Base-by-base conservation (phyloP, 768 basidiomycete genomes). In the Butyriboletus loyo region DNA sequence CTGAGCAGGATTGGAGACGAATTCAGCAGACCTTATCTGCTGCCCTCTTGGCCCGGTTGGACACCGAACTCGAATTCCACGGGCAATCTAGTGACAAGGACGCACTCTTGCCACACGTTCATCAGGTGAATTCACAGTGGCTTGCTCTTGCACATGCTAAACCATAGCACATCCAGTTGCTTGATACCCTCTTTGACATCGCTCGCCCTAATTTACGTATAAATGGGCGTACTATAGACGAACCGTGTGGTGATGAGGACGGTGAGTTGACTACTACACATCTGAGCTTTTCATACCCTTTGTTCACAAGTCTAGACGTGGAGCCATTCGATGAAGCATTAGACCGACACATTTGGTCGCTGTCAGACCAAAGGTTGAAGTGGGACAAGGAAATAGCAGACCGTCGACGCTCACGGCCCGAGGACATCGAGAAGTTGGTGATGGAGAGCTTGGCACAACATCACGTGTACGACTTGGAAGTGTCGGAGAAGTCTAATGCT, bases 241-340 rank as follows among this genome's bases (percentile, higher is more conserved):
- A 83, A 5, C 70, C 84, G n/a, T 76, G 78, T 21, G 73, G 77
- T 19, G 75, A 77, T 44, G 81, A 79, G 53, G 76, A 80, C 60
- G 80, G 86, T 82, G 46, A 47, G 70, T 44, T 1, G n/a, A 34
- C 30, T 25, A 38, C 10, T 46, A 46, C 22, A 55, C 50, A 43
- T 37, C 3, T 39, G 17, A 41, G 43, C 11, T 45, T 32, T 40
- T 25, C 31, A 10, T 40, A 9, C 21, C 11, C 22, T 30, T 30
- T 36, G 21, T 24, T 60, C 15, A 62, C 28, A 24, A 24, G 15
- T 17, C n/a, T 55, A 86, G 84, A 84, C 39, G 81, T 83, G 58
- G 89, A 93, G 62, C 78, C 83, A 3, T 96, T 93, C 66, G 91
- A 96, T 62, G 92, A 96, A 68, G 83, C 82, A 2, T 79, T 96